Evolutionary conservation across 2,329 filamentous ascomycete genomes (phyloP), one percentile per base, ranked within the genome.

Genomic region (Xylaria sp.): DNA sequence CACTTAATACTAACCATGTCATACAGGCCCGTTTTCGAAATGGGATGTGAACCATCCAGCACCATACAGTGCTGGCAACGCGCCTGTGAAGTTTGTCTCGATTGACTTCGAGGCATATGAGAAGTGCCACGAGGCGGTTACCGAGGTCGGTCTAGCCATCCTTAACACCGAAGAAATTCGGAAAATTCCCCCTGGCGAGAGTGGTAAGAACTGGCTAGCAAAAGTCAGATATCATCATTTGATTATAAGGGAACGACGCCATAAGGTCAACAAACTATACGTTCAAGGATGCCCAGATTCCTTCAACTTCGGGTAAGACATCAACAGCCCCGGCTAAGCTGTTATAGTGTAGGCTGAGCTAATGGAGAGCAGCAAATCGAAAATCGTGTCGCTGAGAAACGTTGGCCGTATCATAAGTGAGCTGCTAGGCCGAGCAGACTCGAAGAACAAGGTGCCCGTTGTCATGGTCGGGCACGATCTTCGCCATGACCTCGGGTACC

Each of bases 61-160:
- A 2, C 78, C 78, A 0, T 80, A 78, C 60, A 60, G 0, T 79
- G 80, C 55, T 82, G 86, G 34, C 68, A 73, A 9, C 76, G 80
- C n/a, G 80, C 84, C 0, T 79, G 95, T 30, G 23, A 30, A 30
- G 6, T 88, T 97, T 66, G 78, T 96, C 60, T 85, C 83, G 63
- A 79, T 97, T 50, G 94, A 99, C 67, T 78, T 94, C 37, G 94
- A 99, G 73, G 86, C 88, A 1, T 90, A 87, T 59, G 94, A 99
- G 72, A 75, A 76, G 19, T 78, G 83, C 50, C 82, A 85, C 10
- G 76, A 80, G 39, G 77, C 83, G 10, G 81, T 97, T 60, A 96
- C 92, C 0, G 94, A 99, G 73, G 80, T 99, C 46, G 94, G 94
- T 0, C 79, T 99, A 47, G 87, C 91, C 1, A 86, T 87, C 2